phyloP scores from a whole-genome alignment of 169 alveolate genomes.

The Babesia sp. region DNA sequence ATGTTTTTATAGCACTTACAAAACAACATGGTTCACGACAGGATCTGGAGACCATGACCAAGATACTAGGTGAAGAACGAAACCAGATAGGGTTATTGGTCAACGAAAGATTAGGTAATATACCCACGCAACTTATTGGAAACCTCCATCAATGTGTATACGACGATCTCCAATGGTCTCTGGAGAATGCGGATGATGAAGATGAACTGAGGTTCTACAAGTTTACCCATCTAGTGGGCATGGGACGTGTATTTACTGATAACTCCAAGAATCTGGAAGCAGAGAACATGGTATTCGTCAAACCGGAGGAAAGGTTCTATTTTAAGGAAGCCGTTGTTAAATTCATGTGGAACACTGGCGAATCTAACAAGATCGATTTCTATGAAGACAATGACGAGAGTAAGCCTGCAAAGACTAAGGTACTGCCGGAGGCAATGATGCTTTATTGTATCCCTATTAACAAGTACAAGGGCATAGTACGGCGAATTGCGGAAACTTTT shows the following conservation, averaged over 20 bases:
- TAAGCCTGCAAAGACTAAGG: constrained; percentile 18
- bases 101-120: constrained; percentile 54
- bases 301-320: constrained; percentile 57
- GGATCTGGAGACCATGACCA: constrained; percentile 29
- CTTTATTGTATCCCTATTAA: constrained; percentile 27
- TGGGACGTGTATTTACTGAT: constrained; percentile 37
- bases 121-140: constrained; percentile 58
- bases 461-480: constrained; percentile 29
- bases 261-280: constrained; percentile 11
- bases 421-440: constrained; percentile 50
- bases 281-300: constrained; percentile 13
- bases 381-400: constrained; percentile 31
- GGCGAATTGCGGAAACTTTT: constrained; percentile 32
- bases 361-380: constrained; percentile 47
- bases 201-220: constrained; percentile 52
- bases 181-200: constrained; percentile 44
- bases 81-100: constrained; percentile 53
- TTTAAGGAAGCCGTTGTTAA: constrained; percentile 33
- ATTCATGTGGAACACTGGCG: constrained; percentile 66
- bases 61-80: constrained; percentile 18
- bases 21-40: constrained; percentile 28
- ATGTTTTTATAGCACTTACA: constrained; percentile 24
- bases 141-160: constrained; percentile 36
- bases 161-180: constrained; percentile 61
- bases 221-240: constrained; percentile 51